phyloP scores from a whole-genome alignment of 768 basidiomycete genomes.

The Lepiota venenata region DNA sequence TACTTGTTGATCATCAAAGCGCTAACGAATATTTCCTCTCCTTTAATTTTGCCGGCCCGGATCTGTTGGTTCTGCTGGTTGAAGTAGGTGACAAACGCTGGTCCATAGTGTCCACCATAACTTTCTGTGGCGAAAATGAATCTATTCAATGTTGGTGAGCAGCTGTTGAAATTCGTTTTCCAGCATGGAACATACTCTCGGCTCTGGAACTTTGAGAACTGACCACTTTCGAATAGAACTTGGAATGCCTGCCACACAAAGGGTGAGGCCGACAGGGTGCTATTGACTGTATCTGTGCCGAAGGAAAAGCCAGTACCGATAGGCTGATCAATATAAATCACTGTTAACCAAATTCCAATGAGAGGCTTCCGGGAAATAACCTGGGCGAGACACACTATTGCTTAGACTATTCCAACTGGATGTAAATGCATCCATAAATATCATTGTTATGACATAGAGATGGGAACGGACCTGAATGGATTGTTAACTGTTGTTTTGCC shows the following conservation, averaged over 20 bases:
- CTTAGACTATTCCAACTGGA: constrained; percentile 64
- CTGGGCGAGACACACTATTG: constrained; percentile 43
- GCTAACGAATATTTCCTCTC: constrained; percentile 49
- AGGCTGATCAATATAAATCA: constrained; percentile 64
- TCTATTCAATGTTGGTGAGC: neutral
- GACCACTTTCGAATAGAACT: constrained; percentile 53
- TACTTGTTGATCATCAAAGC: constrained; percentile 65
- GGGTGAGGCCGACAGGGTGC: constrained; percentile 48
- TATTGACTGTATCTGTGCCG: constrained; percentile 44
- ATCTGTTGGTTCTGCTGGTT: constrained; percentile 59
- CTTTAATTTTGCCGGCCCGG: constrained; percentile 36
- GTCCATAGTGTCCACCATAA: constrained; percentile 72
- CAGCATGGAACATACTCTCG: constrained; percentile 56
- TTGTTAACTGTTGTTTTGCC: constrained; percentile 50
- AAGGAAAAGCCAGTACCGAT: constrained; percentile 63
- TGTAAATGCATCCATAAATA: neutral
- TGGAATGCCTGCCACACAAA: constrained; percentile 64
- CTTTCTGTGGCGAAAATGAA: constrained; percentile 33
- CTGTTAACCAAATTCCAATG: neutral
- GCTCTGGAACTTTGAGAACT: constrained; percentile 44
- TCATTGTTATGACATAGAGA: neutral
- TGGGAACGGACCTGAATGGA: constrained; percentile 46
- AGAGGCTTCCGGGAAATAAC: neutral
- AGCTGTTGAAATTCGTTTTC: constrained; percentile 32
- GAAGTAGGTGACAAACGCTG: constrained; percentile 61